phyloP scores from a whole-genome alignment of 2,329 filamentous ascomycete genomes.

The Neofusicoccum umdonicola region DNA sequence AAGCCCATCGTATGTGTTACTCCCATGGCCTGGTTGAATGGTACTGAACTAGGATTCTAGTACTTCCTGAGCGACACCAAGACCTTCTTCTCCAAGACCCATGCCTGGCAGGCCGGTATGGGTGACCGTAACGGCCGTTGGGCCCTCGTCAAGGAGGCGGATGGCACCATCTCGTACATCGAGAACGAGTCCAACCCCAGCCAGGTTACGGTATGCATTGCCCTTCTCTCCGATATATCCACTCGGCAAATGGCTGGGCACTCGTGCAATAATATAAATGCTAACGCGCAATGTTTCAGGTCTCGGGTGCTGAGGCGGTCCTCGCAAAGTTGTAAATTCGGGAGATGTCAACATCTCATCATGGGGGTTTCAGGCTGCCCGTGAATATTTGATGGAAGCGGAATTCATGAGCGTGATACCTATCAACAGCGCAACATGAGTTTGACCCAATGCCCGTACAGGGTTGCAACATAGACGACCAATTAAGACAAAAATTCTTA shows the following conservation, averaged over 20 bases:
- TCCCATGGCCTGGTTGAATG: neutral
- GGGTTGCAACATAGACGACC: neutral
- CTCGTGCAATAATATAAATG: slow-evolving; percentile 15
- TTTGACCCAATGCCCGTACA: neutral
- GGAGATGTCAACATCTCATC: neutral
- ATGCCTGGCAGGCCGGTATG: slow-evolving; percentile 68
- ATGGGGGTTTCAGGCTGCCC: neutral
- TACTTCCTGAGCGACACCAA: slow-evolving; percentile 76
- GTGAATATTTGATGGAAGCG: neutral
- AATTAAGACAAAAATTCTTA: neutral
- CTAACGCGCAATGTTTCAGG: slow-evolving; percentile 37
- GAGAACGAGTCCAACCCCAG: slow-evolving; percentile 63
- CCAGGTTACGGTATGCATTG: slow-evolving; percentile 45
- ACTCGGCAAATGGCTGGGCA: neutral
- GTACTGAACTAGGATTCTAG: slow-evolving; percentile 30
- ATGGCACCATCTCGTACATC: slow-evolving; percentile 80
- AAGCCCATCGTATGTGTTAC: slow-evolving; percentile 59
- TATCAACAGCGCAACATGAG: neutral
- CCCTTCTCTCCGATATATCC: too few species aligned
- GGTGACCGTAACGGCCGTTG: slow-evolving; percentile 75
- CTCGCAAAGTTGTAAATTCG: slow-evolving; percentile 46
- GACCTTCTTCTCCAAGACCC: slow-evolving; percentile 70
- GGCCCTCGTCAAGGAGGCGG: slow-evolving; percentile 72
- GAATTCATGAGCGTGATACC: neutral
- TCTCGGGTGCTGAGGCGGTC: slow-evolving; percentile 49